Percentiles rank a stretch among this genome's conserved stretches.
These are phyloP conservation scores for Populus ilicifolia DNA, from an alignment of 345 rosid species.

Conservation along the genomic window DNA sequence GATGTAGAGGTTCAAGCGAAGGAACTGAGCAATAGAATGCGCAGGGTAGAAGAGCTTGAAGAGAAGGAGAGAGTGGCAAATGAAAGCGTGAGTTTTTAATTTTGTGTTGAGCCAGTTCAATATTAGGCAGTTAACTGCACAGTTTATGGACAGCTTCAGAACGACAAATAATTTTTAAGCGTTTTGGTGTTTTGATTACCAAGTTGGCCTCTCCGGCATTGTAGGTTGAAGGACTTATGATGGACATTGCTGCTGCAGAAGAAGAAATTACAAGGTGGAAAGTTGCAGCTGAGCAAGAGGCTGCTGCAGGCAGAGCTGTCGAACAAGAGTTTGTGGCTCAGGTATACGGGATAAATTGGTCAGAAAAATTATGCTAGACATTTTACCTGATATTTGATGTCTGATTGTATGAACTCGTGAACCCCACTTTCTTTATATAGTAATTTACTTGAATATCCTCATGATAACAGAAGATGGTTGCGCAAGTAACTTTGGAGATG, in stretches of 20 bases:
- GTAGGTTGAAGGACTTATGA: conserved; percentile 97
- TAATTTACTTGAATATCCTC: neutral
- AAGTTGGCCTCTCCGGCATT: conserved; percentile 4
- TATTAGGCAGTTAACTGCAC: neutral
- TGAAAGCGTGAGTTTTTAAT: conserved; percentile 68
- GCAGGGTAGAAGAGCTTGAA: conserved; percentile 72
- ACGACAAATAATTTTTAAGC: neutral
- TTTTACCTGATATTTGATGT: neutral
- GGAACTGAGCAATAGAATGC: conserved; percentile 69
- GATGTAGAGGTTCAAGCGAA: conserved; percentile 67
- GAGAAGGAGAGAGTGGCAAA: conserved; percentile 88
- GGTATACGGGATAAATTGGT: conserved; percentile 38
- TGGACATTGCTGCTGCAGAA: conserved; percentile 93
- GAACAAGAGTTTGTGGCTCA: conserved; percentile 72
- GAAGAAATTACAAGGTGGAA: conserved; percentile 99
- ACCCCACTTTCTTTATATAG: neutral
- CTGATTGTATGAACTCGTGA: neutral
- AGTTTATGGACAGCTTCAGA: neutral
- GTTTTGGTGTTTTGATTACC: neutral
- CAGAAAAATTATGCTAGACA: neutral
- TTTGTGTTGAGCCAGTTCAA: neutral
- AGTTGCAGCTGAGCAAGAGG: conserved; percentile 98
- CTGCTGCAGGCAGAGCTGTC: conserved; percentile 94
- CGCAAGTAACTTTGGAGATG: neutral
- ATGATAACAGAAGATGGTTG: neutral